Evolutionary conservation across 1,139 yeast genomes (phyloP).

Genomic region (Protomyces inundatus): DNA sequence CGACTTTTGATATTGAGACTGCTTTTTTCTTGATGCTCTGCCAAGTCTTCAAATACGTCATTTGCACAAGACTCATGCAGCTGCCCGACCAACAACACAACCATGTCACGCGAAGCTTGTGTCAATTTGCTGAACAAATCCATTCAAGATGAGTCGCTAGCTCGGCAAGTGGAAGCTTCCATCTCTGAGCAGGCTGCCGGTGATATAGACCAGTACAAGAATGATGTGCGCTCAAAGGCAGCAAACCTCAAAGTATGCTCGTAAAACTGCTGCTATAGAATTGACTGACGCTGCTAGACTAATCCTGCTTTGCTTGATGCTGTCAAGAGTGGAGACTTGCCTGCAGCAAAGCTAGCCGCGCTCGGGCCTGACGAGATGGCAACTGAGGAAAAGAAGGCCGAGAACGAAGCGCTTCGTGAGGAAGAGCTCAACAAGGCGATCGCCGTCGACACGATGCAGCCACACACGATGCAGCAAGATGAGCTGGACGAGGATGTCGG

Average conservation of each 20-base stretch:
- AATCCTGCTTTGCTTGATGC: not conserved
- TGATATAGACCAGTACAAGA: slow-evolving; percentile 4
- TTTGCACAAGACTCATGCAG: too few species aligned
- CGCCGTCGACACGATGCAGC: slow-evolving; percentile 9
- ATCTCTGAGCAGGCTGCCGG: slow-evolving; percentile 1
- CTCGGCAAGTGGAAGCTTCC: slow-evolving; percentile 1
- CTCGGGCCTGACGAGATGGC: slow-evolving; percentile 11
- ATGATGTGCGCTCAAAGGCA: slow-evolving; percentile 11
- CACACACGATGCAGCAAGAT: not conserved
- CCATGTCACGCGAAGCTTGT: slow-evolving; percentile 21
- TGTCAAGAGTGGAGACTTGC: not conserved
- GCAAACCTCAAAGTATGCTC: slow-evolving; percentile 4
- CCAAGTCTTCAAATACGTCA: too few species aligned
- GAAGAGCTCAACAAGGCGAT: not conserved
- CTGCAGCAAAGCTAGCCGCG: not conserved
- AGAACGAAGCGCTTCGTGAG: slow-evolving; percentile 14
- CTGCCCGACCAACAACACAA: too few species aligned
- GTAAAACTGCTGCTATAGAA: not conserved
- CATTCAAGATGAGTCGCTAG: not conserved
- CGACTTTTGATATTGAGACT: too few species aligned
- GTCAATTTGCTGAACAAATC: slow-evolving; percentile 9
- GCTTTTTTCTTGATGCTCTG: too few species aligned
- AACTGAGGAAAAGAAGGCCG: slow-evolving; percentile 11
- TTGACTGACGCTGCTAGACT: not conserved
- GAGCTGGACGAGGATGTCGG: slow-evolving; percentile 6